Percentiles rank a stretch among this genome's conserved stretches.
These are phyloP conservation scores for Lavandula angustifolia DNA, from an alignment of 257 asterid genomes.

Conservation along the genomic window DNA sequence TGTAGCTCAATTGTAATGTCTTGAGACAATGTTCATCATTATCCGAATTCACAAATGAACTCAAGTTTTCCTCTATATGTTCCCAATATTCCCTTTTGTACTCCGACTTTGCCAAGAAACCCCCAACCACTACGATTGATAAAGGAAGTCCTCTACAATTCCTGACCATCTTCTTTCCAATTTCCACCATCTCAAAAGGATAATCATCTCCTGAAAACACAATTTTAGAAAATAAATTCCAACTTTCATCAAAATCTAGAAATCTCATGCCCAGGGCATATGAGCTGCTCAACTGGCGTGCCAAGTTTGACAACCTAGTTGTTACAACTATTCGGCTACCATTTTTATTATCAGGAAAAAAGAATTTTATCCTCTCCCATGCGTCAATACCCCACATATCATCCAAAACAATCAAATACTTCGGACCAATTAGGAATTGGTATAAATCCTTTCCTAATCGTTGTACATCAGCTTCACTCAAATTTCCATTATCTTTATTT, in stretches of 20 bases:
- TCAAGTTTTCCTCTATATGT: background rate
- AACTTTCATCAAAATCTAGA: background rate
- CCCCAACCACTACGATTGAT: background rate
- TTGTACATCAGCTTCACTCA: no score
- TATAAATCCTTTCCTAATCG: no score
- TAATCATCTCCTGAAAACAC: background rate
- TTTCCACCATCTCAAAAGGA: background rate
- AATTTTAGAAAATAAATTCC: background rate
- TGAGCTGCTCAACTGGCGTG: background rate
- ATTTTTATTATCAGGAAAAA: background rate
- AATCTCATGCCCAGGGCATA: background rate
- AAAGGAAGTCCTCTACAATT: background rate
- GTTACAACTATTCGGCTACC: background rate
- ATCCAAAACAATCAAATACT: background rate
- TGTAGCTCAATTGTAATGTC: background rate
- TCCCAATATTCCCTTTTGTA: background rate
- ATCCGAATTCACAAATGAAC: background rate
- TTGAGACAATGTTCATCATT: background rate
- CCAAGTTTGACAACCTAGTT: background rate
- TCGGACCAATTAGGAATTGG: background rate
- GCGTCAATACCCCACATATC: conserved; percentile 3
- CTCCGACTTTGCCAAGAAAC: background rate
- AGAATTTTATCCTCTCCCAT: background rate
- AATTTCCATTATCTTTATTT: no score
- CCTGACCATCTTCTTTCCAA: background rate